Base-by-base conservation (phyloP, 2,329 filamentous ascomycete genomes). In the Exophiala viscosa region DNA sequence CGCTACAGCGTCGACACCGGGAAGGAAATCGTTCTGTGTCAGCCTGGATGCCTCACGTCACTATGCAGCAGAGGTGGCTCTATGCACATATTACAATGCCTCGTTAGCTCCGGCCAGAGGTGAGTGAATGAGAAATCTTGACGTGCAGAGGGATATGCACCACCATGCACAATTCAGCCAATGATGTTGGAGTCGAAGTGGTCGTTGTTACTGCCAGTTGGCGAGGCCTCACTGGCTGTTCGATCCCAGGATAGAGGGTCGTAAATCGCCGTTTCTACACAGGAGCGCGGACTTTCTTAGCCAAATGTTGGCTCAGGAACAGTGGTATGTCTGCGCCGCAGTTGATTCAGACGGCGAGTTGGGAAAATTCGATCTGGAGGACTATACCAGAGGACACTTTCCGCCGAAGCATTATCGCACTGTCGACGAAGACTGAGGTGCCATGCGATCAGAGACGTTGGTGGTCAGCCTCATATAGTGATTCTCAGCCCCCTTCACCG, bases 311-410 rank as follows among this genome's bases (percentile, higher is more conserved):
- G n/a, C 15, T 15, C 9, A 15, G 3, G 11, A 32, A 48, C 35
- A 48, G 36, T 32, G 28, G 34, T 34, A 43, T 49, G 23, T 36
- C 35, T 6, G 41, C 40, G 36, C 43, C 2, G 32, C 18, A 15
- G 35, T 28, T 46, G 20, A 15, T 57, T 36, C 55, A 49, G 8
- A 63, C 61, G 3, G 58, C 61, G 9, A 33, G 11, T 8, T 38
- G 20, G 18, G 31, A 60, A 6, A 17, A 50, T 13, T 62, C 62
- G 14, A 62, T 64, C 45, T 64, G 62, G 62, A 48, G 44, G 31
- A 36, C 39, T 15, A 17, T 64, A 13, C 33, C 51, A 9, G 54
- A 58, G 41, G 45, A 56, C 18, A 45, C 28, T 6, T 65, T 65
- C 50, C 60, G 62, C 14, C 46, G 48, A 32, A 55, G 56, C 14